Base-by-base conservation (phyloP, 352 stramenopile genomes). In the Peronospora tabacina region DNA sequence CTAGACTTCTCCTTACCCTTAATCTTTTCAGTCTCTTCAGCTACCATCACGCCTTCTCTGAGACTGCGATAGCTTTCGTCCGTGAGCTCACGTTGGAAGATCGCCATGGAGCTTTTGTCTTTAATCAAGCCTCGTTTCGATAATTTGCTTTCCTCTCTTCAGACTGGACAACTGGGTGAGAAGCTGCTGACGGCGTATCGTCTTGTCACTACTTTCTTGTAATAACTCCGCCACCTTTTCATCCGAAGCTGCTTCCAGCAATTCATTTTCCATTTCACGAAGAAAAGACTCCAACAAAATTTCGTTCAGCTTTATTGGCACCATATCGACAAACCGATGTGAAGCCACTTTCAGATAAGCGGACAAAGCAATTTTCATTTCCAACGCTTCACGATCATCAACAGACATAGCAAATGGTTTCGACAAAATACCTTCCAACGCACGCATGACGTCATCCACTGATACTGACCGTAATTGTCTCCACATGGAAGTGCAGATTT, bases 281-380 rank as follows among this genome's bases (percentile, higher is more conserved):
- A 72, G 38, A 16, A 82, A 71, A 1, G 38, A 46, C 1, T 46
- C 15, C 6, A 76, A 41, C 22, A 78, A 22, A 9, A 58, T 34
- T 7, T 38, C 61, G 22, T 73, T 71, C n/a, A 76, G 41, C 26
- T 58, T 58, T 56, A 76, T 76, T 2, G 67, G 67, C 2, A 76
- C 52, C 29, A 58, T 32, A 42, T 76, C 67, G 2, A 67, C 42
- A 28, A 73, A 68, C 7, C 67, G 67, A 35, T 45, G 52, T 11
- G 47, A 53, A 0, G 67, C 63, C 40, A 76, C 56, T 0, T 66
- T 20, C 9, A 76, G n/a, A 34, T 76, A 76, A 16, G 57, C 44
- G 17, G 45, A 46, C 1, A 76, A 46, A 7, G 66, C 63, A 17
- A 68, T 44, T 33, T 72, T 49, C 46, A 76, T 68, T 33, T 76